Base-by-base conservation (phyloP, 2,329 filamentous ascomycete genomes). In the Bretziella fagacearum region DNA sequence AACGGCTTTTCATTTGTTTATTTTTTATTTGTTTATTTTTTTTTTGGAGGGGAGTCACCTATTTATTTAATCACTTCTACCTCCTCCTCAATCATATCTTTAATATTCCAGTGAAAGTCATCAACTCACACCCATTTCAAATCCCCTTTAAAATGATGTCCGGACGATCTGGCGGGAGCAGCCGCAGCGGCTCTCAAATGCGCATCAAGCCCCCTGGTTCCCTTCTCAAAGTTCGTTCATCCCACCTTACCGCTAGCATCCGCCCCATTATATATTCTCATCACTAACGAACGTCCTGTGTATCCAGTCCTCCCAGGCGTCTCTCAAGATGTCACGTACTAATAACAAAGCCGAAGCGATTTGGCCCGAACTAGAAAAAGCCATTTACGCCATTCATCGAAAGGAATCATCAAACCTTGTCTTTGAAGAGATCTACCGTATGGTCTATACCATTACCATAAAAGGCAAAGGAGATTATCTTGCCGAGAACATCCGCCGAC, bases 401-500 rank as follows among this genome's bases (percentile, higher is more conserved):
- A 87, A 93, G 60, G 91, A 93, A 60, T 86, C 86, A 51, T 93
- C 86, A 7, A 71, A 73, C 13, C 74, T 98, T 2, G 94, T 87
- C 1, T 98, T 95, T 65, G 91, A 98, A 62, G 82, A 93, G 57
- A 74, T 98, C 1, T 98, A 98, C 64, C 81, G 91, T 49, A 83
- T 83, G 47, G 84, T 85, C 4, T 98, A 98, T 64, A 89, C 91
- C 60, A 84, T 96, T 17, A 89, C 96, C 1, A 66, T 95, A 29
- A 83, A 81, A 62, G 93, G 89, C 64, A 81, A 86, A 55, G 87
- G 87, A 22, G 76, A 82, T 27, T 68, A 79, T 8, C 70, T 98
- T 1, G 96, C 96, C 62, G 73, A 81, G 4, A 71, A 74, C 7
- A 86, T 96, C 42, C 81, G 80, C 55, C 65, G 77, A 2, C 85